Percentiles rank a stretch among this genome's conserved stretches.
Evolutionary conservation across 129 eudicot species (phyloP).

Genomic region (Heracleum sosnowskyi): DNA sequence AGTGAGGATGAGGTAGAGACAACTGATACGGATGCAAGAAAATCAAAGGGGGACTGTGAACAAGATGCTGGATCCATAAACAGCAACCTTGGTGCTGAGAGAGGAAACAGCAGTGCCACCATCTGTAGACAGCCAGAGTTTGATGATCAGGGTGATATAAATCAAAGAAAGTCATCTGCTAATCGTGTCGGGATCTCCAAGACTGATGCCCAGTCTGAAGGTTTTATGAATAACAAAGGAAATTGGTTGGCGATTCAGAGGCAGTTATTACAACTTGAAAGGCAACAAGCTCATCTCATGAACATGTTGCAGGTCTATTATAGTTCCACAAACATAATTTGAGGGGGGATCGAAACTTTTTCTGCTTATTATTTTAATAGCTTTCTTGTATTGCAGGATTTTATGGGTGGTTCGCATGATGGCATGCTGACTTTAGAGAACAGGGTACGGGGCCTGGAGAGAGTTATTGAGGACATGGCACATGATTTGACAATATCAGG

Average conservation of each 20-base stretch:
- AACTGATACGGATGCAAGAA: constrained; percentile 29
- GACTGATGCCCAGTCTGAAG: constrained; percentile 43
- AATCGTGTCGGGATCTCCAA: constrained; percentile 17
- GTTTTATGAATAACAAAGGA: constrained; percentile 56
- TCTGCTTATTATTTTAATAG: constrained; percentile 11
- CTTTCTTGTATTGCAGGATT: constrained; percentile 49
- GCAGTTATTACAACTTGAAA: constrained; percentile 75
- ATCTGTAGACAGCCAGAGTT: constrained; percentile 48
- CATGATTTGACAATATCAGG: constrained; percentile 69
- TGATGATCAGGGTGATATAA: constrained; percentile 41
- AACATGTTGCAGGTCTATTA: constrained; percentile 80
- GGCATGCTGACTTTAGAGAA: constrained; percentile 86
- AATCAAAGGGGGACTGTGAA: constrained; percentile 26
- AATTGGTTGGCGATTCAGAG: constrained; percentile 95
- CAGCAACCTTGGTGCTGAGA: constrained; percentile 29
- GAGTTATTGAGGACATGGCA: constrained; percentile 97
- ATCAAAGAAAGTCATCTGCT: constrained; percentile 35
- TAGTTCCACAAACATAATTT: neutral
- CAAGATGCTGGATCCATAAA: constrained; percentile 31
- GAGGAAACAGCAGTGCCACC: constrained; percentile 27
- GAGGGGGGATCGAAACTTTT: neutral
- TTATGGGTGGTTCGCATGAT: constrained; percentile 98
- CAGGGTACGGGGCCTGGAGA: constrained; percentile 91
- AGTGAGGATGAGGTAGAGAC: constrained; percentile 36
- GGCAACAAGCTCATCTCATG: constrained; percentile 93